Base-by-base conservation (phyloP, 306 rosid genomes). In the Luffa aegyptiaca region DNA sequence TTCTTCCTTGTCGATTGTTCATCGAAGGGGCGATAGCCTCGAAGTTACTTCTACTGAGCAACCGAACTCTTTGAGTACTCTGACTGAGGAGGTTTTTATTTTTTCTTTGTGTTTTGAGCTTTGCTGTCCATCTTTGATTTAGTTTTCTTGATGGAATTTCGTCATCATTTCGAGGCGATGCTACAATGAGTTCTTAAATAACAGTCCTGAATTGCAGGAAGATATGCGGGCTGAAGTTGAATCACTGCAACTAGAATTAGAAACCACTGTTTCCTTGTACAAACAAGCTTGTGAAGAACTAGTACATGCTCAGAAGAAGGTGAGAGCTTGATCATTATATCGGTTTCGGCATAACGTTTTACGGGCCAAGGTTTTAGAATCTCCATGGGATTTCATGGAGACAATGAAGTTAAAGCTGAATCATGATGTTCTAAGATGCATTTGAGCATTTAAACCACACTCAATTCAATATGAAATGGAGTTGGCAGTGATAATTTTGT, bases 261-360 rank as follows among this genome's bases (percentile, higher is more conserved):
- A 86, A 81, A 88, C 81, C 86, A 90, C 97, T 10, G 77, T 90
- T 83, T 79, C 88, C 84, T 82, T 92, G 98, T 91, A 95, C 77
- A 89, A 82, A 87, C 87, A 83, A 46, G 90, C 88, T 48, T 91
- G 98, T 83, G 90, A 84, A 89, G 97, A 91, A 58, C 85, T 95
- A 85, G 97, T 80, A 72, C 91, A 80, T 76, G 86, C 90, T 81
- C 93, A 92, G 82, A 88, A 62, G 79, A 87, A 90, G 96, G 98
- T 95, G 80, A 86, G 89, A 83, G 74, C 45, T 79, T 74, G 84
- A 79, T 57, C 61, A 41, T 75, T 39, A 3, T 59, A 10, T 59
- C 2, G 39, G 39, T 59, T 16, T 13, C 20, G 7, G 62, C 4
- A 18, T 35, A 31, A n/a, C n/a, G n/a, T n/a, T n/a, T n/a, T n/a